Conservation (phyloP, 176 grass and related monocot species). For the Poa pratensis region DNA sequence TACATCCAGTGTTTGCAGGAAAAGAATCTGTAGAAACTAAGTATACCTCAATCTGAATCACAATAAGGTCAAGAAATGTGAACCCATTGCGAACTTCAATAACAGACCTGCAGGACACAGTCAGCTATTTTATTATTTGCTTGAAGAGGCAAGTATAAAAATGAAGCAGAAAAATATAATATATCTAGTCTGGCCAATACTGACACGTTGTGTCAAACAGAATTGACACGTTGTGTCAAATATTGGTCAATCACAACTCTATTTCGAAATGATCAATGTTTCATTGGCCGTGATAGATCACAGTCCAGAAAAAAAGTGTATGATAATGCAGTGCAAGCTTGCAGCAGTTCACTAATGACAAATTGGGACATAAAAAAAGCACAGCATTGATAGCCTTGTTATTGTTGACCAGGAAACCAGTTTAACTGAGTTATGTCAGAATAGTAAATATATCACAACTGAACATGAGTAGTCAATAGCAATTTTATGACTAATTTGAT, state of each 20-base stretch:
- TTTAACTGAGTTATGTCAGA: not conserved
- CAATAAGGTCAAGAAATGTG: slow-evolving; percentile 98
- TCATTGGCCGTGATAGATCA: not conserved
- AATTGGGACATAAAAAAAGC: not conserved
- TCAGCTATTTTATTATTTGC: slow-evolving; percentile 12
- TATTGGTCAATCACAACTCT: not conserved
- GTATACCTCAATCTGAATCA: slow-evolving; percentile 97
- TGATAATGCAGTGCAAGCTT: not conserved
- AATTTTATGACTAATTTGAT: not conserved
- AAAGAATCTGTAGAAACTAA: slow-evolving; percentile 26
- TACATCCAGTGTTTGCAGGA: slow-evolving; percentile 17
- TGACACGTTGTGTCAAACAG: not conserved
- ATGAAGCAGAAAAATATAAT: not conserved
- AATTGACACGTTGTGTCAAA: not conserved
- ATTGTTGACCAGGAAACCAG: not conserved
- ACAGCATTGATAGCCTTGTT: not conserved
- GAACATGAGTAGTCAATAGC: not conserved
- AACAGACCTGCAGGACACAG: slow-evolving; percentile 66
- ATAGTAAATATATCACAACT: not conserved
- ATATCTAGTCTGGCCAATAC: not conserved
- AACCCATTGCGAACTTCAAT: slow-evolving; percentile 99
- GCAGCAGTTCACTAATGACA: not conserved
- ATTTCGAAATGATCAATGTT: not conserved
- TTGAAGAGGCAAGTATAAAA: not conserved
- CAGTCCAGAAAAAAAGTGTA: not conserved